These are phyloP conservation scores for Sphagnum magellanicum DNA, from an alignment of 228 moss, liverwort and hornwort genomes.

Conservation along the genomic window DNA sequence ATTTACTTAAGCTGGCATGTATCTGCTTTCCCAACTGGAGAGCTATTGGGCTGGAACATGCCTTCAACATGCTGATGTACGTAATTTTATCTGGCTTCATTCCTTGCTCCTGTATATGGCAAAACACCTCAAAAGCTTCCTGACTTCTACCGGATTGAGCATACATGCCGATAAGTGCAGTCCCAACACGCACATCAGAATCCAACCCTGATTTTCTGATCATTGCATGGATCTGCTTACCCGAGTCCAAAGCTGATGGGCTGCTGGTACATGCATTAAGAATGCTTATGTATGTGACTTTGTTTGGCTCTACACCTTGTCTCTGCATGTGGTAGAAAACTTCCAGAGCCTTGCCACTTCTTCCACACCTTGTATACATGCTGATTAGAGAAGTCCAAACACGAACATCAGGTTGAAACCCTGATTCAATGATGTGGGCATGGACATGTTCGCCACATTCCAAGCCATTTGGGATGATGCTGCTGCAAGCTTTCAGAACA, in stretches of 20 bases:
- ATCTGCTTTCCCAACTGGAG: neutral
- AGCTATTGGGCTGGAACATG: neutral
- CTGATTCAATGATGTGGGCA: neutral
- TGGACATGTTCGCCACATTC: neutral
- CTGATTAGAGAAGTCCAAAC: conserved; percentile 1
- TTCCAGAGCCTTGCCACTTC: neutral
- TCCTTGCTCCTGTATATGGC: neutral
- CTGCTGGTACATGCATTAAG: too few species aligned
- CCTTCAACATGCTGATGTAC: neutral
- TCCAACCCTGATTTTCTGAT: too few species aligned
- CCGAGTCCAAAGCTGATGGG: too few species aligned
- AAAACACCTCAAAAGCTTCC: too few species aligned
- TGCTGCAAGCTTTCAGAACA: neutral
- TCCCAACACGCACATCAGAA: too few species aligned
- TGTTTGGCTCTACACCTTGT: neutral
- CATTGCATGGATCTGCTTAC: too few species aligned
- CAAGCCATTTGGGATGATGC: neutral
- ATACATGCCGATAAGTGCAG: too few species aligned
- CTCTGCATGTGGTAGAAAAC: conserved; percentile 1
- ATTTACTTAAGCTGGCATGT: neutral
- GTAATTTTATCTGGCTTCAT: conserved; percentile 1
- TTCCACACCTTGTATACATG: neutral
- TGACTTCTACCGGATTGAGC: too few species aligned
- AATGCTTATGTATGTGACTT: too few species aligned
- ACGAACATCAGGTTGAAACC: neutral